Conservation (phyloP, 768 basidiomycete species). For the Boletus sp. region DNA sequence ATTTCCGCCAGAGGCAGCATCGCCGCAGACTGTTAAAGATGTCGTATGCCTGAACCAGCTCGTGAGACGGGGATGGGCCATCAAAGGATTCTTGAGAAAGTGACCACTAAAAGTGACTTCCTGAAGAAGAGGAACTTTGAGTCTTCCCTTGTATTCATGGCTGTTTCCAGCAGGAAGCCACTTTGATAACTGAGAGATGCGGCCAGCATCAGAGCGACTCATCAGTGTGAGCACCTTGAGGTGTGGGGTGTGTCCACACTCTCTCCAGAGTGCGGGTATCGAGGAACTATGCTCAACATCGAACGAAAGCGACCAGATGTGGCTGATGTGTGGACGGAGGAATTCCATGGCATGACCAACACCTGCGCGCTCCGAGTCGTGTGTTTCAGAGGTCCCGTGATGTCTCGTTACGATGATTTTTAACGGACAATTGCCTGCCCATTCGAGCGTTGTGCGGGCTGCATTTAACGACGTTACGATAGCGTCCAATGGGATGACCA, state of each 20-base stretch:
- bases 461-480: not conserved
- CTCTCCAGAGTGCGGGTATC: conserved; percentile 7
- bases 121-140: conserved; percentile 1
- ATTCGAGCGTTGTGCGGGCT: not conserved
- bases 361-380: not conserved
- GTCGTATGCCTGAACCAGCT: conserved; percentile 6
- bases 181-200: not conserved
- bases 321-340: not conserved
- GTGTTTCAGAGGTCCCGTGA: not conserved
- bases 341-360: not conserved
- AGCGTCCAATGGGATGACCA: conserved; percentile 4
- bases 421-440: conserved; percentile 1
- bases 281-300: not conserved
- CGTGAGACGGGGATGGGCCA: conserved; percentile 2
- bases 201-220: not conserved
- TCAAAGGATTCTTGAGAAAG: conserved; percentile 4
- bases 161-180: not conserved
- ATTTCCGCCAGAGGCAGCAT: not conserved
- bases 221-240: conserved; percentile 2
- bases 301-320: conserved; percentile 11
- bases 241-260: not conserved
- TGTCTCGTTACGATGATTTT: conserved; percentile 9
- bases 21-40: conserved; percentile 1
- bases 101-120: not conserved
- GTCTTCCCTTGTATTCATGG: conserved; percentile 5